A percentile compares a stretch with the other conserved stretches of the same genome.
Conservation (phyloP, 148 eudicot genomes). For the Spergularia bocconei region DNA sequence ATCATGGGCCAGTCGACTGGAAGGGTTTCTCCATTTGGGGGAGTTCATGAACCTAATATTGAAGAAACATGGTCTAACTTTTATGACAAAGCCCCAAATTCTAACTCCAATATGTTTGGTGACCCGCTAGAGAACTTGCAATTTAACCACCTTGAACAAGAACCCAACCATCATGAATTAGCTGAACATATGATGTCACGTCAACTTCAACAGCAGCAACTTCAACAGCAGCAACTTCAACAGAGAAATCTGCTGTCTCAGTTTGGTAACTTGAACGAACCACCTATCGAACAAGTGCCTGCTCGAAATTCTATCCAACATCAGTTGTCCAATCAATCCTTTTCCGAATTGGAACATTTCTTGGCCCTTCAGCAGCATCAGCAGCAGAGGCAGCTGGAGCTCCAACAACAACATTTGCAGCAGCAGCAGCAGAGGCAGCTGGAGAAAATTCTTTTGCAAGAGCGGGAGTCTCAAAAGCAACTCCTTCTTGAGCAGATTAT, state of each 20-base stretch:
- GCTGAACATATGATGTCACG: conserved; percentile 56
- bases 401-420: conserved; percentile 45
- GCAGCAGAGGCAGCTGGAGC: conserved; percentile 49
- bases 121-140: conserved; percentile 55
- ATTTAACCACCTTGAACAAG: conserved; percentile 47
- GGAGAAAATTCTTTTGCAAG: conserved; percentile 64
- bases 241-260: conserved; percentile 49
- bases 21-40: conserved; percentile 40
- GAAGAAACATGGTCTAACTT: conserved; percentile 56
- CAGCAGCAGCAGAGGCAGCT: conserved; percentile 58
- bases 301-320: conserved; percentile 48
- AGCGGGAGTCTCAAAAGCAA: conserved; percentile 67
- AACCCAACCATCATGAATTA: conserved; percentile 51
- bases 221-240: conserved; percentile 58
- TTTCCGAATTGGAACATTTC: conserved; percentile 69
- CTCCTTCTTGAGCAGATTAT: conserved; percentile 67
- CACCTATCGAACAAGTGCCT: conserved; percentile 45
- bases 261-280: conserved; percentile 54
- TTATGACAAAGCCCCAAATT: conserved; percentile 39
- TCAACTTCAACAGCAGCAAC: conserved; percentile 53
- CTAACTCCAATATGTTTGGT: conserved; percentile 51
- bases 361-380: conserved; percentile 58
- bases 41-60: conserved; percentile 39
- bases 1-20: conserved; percentile 38
- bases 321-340: conserved; percentile 50